A percentile compares a stretch with the other conserved stretches of the same genome.
Conservation (phyloP, 345 rosid genomes). For the Aquilaria malaccensis region DNA sequence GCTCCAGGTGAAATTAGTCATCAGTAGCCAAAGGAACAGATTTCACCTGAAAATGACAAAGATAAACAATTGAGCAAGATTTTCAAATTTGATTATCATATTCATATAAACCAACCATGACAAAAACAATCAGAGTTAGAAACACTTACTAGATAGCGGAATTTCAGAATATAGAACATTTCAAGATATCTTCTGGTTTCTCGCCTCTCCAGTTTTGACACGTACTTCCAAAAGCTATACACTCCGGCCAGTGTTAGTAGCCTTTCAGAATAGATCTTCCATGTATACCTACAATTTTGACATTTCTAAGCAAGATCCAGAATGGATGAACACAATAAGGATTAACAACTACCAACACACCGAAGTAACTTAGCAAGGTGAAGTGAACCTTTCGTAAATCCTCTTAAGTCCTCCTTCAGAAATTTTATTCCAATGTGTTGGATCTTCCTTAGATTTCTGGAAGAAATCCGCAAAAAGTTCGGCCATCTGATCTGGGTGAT, state of each 20-base stretch:
- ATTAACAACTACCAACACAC: neutral
- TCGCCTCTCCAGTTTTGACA: slow-evolving; percentile 82
- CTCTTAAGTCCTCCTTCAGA: slow-evolving; percentile 78
- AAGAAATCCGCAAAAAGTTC: slow-evolving; percentile 61
- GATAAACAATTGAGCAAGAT: neutral
- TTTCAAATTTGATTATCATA: neutral
- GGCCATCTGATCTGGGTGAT: slow-evolving; percentile 78
- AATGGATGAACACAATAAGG: neutral
- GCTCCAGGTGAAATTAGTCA: slow-evolving; percentile 29
- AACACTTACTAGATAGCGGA: slow-evolving; percentile 69
- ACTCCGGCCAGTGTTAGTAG: slow-evolving; percentile 94
- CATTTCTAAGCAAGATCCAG: slow-evolving; percentile 16
- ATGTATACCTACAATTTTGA: slow-evolving; percentile 61
- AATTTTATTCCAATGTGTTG: slow-evolving; percentile 66
- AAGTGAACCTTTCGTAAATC: slow-evolving; percentile 66
- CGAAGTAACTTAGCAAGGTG: neutral
- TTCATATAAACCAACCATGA: neutral
- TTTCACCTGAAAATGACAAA: slow-evolving; percentile 48
- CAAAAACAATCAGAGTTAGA: neutral
- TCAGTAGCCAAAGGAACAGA: slow-evolving; percentile 65
- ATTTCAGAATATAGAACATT: slow-evolving; percentile 97
- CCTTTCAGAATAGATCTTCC: slow-evolving; percentile 94
- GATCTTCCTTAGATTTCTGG: slow-evolving; percentile 60
- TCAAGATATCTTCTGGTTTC: slow-evolving; percentile 93
- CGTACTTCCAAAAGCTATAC: slow-evolving; percentile 93